Evolutionary conservation across 192 early-diverging fungal species (phyloP).

Genomic region (Mortierella claussenii): DNA sequence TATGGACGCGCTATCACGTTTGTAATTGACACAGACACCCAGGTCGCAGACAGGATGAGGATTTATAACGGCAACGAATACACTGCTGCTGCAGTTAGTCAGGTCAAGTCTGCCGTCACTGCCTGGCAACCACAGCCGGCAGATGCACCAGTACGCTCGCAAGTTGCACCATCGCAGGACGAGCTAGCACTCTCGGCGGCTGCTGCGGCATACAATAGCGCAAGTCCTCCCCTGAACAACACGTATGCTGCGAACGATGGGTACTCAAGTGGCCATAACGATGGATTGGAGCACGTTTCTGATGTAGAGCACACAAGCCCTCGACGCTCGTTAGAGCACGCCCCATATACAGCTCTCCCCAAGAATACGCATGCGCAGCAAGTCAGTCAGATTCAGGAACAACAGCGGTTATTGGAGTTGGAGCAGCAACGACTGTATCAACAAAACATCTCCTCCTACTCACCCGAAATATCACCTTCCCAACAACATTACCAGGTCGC

Average conservation of each 20-base stretch:
- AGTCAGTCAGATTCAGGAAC: conserved; percentile 30
- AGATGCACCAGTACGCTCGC: conserved; percentile 8
- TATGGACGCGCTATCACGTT: conserved; percentile 50
- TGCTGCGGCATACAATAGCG: conserved; percentile 34
- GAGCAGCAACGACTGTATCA: conserved; percentile 50
- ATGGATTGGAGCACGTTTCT: conserved; percentile 8
- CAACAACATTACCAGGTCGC: conserved; percentile 33
- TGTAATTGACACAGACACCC: conserved; percentile 39
- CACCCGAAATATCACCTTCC: conserved; percentile 11
- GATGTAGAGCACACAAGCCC: background rate
- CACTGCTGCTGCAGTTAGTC: conserved; percentile 28
- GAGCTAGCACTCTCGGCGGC: conserved; percentile 41
- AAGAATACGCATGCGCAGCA: conserved; percentile 14
- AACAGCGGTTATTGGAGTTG: conserved; percentile 33
- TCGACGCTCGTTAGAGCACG: background rate
- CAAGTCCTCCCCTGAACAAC: conserved; percentile 13
- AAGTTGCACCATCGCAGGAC: conserved; percentile 17
- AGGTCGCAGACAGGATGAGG: conserved; percentile 44
- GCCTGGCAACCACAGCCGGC: conserved; percentile 33
- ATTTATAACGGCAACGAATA: conserved; percentile 39
- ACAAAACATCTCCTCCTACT: conserved; percentile 39
- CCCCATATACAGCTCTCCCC: background rate
- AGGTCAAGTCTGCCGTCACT: conserved; percentile 28
- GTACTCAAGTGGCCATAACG: conserved; percentile 10
- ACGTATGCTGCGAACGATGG: conserved; percentile 10